A percentile compares a stretch with the other conserved stretches of the same genome.
These are phyloP conservation scores for Wickerhamomyces ciferrii DNA, from an alignment of 805 yeast species.

Conservation along the genomic window DNA sequence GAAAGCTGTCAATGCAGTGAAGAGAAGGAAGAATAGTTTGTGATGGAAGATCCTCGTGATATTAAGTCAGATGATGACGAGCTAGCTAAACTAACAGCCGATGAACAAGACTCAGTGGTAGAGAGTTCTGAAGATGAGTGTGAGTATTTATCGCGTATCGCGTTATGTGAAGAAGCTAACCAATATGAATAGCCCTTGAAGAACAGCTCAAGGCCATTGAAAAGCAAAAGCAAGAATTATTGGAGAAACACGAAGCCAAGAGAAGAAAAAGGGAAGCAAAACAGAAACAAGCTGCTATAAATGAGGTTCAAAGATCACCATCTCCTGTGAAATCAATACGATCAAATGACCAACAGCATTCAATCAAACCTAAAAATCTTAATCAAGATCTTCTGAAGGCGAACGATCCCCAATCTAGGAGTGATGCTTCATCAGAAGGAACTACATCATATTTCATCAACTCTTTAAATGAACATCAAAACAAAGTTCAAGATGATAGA, in stretches of 20 bases:
- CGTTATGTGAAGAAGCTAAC: neutral
- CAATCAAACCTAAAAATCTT: neutral
- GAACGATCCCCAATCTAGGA: neutral
- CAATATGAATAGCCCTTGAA: conserved; percentile 7
- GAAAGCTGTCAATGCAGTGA: too few species aligned
- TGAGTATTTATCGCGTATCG: conserved; percentile 1
- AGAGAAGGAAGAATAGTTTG: neutral
- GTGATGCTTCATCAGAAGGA: neutral
- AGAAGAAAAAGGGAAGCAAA: conserved; percentile 4
- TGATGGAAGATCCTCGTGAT: conserved; percentile 7
- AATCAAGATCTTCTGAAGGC: neutral
- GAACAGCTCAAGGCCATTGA: conserved; percentile 21
- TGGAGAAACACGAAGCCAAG: conserved; percentile 1
- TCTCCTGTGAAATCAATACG: neutral
- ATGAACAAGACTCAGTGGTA: conserved; percentile 5
- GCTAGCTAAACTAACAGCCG: conserved; percentile 6
- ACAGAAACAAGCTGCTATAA: neutral
- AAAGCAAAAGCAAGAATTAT: conserved; percentile 17
- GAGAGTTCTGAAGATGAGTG: conserved; percentile 1
- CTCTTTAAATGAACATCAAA: conserved; percentile 22
- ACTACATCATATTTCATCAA: conserved; percentile 28
- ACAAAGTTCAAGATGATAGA: conserved; percentile 8
- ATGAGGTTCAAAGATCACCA: neutral
- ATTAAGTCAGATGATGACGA: conserved; percentile 1
- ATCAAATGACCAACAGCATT: neutral